Evolutionary conservation across 139 green algal species (phyloP), one percentile per base, ranked within the genome.

Genomic region (Desmodesmus armatus): DNA sequence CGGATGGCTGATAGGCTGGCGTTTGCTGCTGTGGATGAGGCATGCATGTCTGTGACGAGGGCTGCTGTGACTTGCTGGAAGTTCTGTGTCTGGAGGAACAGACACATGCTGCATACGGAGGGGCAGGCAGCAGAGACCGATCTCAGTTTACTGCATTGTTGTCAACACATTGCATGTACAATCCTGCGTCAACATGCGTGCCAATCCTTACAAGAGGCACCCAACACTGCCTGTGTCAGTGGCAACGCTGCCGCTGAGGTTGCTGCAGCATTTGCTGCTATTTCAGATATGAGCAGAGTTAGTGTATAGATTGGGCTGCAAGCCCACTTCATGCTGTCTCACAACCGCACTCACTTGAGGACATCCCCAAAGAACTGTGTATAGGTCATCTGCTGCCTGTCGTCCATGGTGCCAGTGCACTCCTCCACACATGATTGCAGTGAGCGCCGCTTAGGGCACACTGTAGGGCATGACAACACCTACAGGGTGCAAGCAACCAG

Each of bases 51-150:
- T 41, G 47, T 49, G 1, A 85, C 63, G 4, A 85, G 62, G 2
- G 62, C 62, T 37, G 79, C 44, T 0, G 79, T 85, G 21, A 60
- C 29, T 31, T 85, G 29, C 65, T 85, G 79, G 65, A 85, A 85
- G 41, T 49, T 49, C 25, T 85, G 79, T n/a, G 67, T 85, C 65
- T 85, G 79, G 11, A 85, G 79, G 65, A 78, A 85, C 65, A 85
- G 47, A 40, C 79, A 85, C 79, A 85, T 85, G 60, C 79, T 85
- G 79, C 78, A 41, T 21, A 3, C 5, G 35, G n/a, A 29, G 37
- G n/a, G 39, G 23, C 3, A 58, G 39, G 25, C 70, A 78, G 73
- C 73, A 69, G 3, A n/a, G n/a, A n/a, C n/a, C n/a, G n/a, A n/a
- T n/a, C n/a, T n/a, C n/a, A n/a, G n/a, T n/a, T n/a, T n/a, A n/a